A percentile compares a stretch with the other conserved stretches of the same genome.
phyloP scores from a whole-genome alignment of 2,329 filamentous ascomycete species.

The Monilinia vaccinii-corymbosi region DNA sequence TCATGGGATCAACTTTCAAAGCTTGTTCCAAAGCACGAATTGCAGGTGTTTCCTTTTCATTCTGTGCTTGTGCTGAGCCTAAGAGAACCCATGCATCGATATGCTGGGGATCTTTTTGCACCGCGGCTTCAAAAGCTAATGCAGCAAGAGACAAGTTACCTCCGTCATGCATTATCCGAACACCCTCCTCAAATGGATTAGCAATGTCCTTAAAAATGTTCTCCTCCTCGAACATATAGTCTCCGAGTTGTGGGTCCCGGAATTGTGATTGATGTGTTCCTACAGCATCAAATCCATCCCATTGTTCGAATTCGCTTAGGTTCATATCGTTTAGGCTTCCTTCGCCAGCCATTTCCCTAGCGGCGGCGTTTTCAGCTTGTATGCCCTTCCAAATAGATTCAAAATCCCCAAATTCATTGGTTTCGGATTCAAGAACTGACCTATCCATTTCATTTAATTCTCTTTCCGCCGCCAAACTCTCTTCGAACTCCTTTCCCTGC shows the following conservation, averaged over 20 bases:
- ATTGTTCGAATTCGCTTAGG: conserved; percentile 70
- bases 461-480: conserved; percentile 32
- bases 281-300: conserved; percentile 63
- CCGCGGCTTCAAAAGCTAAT: conserved; percentile 89
- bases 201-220: conserved; percentile 76
- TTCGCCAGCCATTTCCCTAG: conserved; percentile 59
- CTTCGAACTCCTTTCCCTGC: conserved; percentile 40
- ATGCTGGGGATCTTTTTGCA: conserved; percentile 80
- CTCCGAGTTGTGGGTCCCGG: conserved; percentile 70
- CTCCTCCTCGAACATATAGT: conserved; percentile 91
- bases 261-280: conserved; percentile 55
- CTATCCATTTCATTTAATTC: conserved; percentile 87
- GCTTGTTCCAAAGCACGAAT: conserved; percentile 91
- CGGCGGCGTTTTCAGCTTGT: conserved; percentile 62
- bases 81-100: conserved; percentile 91
- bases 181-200: conserved; percentile 86
- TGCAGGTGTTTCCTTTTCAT: conserved; percentile 94
- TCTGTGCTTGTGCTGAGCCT: conserved; percentile 88
- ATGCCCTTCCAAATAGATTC: conserved; percentile 83
- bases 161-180: conserved; percentile 86
- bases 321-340: conserved; percentile 47
- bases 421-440: conserved; percentile 65
- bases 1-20: conserved; percentile 76
- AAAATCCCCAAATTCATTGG: conserved; percentile 74
- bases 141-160: conserved; percentile 91